Evolutionary conservation across 148 eudicot species (phyloP).

Genomic region (Rhododendron ferrugineum): DNA sequence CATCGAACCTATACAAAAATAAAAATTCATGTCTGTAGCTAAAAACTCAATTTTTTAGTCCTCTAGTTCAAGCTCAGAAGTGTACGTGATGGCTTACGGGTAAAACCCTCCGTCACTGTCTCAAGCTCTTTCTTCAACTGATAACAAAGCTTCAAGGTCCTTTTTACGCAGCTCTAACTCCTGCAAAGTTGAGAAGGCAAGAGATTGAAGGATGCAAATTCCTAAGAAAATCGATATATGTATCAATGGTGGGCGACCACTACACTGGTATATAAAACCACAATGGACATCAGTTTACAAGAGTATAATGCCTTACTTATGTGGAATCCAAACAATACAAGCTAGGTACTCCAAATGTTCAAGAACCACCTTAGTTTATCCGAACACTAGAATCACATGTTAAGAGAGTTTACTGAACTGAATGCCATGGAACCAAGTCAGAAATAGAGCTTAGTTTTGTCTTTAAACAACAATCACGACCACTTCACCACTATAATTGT

Average conservation of each 20-base stretch:
- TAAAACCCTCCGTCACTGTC: background rate
- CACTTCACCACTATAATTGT: background rate
- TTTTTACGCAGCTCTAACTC: conserved; percentile 60
- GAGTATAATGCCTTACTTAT: too few relatives aligned
- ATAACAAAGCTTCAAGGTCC: conserved; percentile 79
- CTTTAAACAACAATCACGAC: background rate
- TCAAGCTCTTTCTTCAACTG: conserved; percentile 40
- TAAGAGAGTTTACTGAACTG: background rate
- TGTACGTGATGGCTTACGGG: background rate
- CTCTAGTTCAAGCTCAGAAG: background rate
- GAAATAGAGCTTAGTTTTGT: background rate
- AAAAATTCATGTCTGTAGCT: background rate
- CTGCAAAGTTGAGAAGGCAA: conserved; percentile 32
- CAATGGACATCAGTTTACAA: too few relatives aligned
- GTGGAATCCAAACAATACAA: background rate
- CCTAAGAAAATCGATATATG: too few relatives aligned
- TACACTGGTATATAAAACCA: too few relatives aligned
- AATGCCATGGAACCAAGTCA: background rate
- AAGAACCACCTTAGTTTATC: background rate
- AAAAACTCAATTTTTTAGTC: background rate
- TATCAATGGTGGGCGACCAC: too few relatives aligned
- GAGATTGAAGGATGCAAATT: too few relatives aligned
- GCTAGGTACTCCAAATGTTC: background rate
- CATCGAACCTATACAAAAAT: background rate
- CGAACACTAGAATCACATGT: too few relatives aligned